Base-by-base conservation (phyloP, 2,329 filamentous ascomycete genomes). In the Biscogniauxia sp. region DNA sequence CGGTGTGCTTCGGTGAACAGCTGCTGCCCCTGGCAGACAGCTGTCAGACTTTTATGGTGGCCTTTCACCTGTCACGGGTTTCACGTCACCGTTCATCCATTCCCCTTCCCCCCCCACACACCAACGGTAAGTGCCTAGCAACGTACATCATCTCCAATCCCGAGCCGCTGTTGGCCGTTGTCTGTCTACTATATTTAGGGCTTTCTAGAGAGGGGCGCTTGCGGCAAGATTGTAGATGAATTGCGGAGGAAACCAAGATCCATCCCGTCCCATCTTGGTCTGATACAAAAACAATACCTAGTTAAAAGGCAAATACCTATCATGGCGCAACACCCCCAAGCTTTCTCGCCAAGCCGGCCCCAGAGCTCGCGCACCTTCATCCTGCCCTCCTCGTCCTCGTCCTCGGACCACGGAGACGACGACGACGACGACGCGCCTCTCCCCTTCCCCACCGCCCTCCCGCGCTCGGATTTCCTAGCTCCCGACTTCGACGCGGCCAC, bases 381-480 rank as follows among this genome's bases (percentile, higher is more conserved):
- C 57, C 74, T 82, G 4, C 73, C 75, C 20, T 77, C 75, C n/a
- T 74, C 73, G 1, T 74, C 75, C 3, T 77, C 77, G 45, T 74
- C 75, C 15, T 76, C 74, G 1, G 65, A 63, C 3, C 72, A 71
- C 19, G 51, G 51, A 26, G n/a, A n/a, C 23, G 23, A 23, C 5
- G 62, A 66, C 32, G 65, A 73, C 60, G 79, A 86, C 69, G 86
- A 91, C 69, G 86, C 89, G 69, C 87, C 88, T 20, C 87, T 98
- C 5, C 95, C 95, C 13, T 98, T 97, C 78, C 95, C 95, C 1
- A 84, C 88, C 49, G 92, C 93, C 3, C 86, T 99, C 17, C 86
- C 91, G 1, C 90, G 95, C 60, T 80, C 83, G 61, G 92, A 95
- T 72, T 99, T 99, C 77, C 84, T 97, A 6, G 79, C 85, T 1